Evolutionary conservation across 2,329 filamentous ascomycete genomes (phyloP), one percentile per base, ranked within the genome.

Genomic region (Xylaria sp.): DNA sequence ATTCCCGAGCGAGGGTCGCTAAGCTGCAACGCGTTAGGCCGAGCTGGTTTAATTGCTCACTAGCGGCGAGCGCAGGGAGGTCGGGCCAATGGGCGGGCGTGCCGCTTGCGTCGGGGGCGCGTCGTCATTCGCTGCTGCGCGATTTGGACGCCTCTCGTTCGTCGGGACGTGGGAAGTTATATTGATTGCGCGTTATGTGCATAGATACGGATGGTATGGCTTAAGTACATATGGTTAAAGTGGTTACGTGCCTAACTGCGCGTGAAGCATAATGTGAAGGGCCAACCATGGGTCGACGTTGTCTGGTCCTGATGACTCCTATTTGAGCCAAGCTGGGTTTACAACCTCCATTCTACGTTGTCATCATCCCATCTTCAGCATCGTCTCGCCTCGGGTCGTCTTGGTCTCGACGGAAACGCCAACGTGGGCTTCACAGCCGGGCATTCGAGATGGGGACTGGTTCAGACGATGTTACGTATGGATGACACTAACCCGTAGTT

Each of bases 101-200:
- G 60, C 62, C 61, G 66, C 66, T 66, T 65, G 60, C 66, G n/a
- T 10, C 61, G 54, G 58, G 61, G 64, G 57, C 66, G 67, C 58
- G 63, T 56, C 47, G 39, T 10, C 37, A 30, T 30, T 30, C 23
- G 23, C 61, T 66, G 64, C 62, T 64, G 64, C 61, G 42, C 61
- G 50, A 23, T 18, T 61, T 57, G 66, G 55, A 44, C 44, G 54
- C 55, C 50, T 65, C 66, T 66, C 50, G 62, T 67, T 66, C 63
- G 63, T 54, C 37, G 8, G 37, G 37, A 30, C 23, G 23, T 30
- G 37, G 7, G 11, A 42, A 42, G 23, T 30, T 30, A 42, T 42
- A 13, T 13, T 42, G 55, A 49, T 23, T 55, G 48, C 57, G 65
- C 67, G 67, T 64, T 66, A 68, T 66, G 64, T 66, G 63, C 60